Evolutionary conservation across 306 rosid genomes (phyloP).

Genomic region (Canavalia ensiformis): DNA sequence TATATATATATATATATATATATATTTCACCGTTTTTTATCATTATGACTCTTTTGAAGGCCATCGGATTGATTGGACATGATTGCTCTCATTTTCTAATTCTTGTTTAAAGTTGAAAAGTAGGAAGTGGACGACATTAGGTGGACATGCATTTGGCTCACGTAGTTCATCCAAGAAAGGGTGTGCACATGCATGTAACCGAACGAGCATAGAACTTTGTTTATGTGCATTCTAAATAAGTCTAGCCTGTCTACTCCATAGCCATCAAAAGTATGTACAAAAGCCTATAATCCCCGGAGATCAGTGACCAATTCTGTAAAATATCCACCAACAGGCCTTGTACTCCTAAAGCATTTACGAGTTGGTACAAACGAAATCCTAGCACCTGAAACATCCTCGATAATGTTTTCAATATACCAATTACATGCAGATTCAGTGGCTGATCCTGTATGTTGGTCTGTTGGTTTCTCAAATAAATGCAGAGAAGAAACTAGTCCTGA

Average conservation of each 20-base stretch:
- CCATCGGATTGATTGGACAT: too few species aligned
- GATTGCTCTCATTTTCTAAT: too few species aligned
- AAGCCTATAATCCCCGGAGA: conserved; percentile 83
- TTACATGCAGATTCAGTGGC: conserved; percentile 91
- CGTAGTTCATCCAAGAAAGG: too few species aligned
- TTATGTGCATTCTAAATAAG: conserved; percentile 56
- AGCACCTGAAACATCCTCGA: conserved; percentile 91
- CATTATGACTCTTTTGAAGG: too few species aligned
- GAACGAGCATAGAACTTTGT: too few species aligned
- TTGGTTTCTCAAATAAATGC: conserved; percentile 87
- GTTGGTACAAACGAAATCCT: conserved; percentile 92
- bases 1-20: too few species aligned
- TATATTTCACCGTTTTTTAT: too few species aligned
- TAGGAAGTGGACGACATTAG: too few species aligned
- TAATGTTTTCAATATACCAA: conserved; percentile 96
- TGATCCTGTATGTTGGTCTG: conserved; percentile 88
- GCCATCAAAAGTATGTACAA: conserved; percentile 91
- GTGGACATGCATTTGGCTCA: too few species aligned
- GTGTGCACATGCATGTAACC: too few species aligned
- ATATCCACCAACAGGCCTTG: conserved; percentile 98
- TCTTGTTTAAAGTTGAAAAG: too few species aligned
- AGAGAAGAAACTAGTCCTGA: conserved; percentile 96
- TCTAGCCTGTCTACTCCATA: conserved; percentile 97
- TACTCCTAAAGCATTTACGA: conserved; percentile 95
- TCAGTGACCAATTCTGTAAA: conserved; percentile 98